These are phyloP conservation scores for Solanum rostratum DNA, from an alignment of 257 asterid species.

Conservation along the genomic window DNA sequence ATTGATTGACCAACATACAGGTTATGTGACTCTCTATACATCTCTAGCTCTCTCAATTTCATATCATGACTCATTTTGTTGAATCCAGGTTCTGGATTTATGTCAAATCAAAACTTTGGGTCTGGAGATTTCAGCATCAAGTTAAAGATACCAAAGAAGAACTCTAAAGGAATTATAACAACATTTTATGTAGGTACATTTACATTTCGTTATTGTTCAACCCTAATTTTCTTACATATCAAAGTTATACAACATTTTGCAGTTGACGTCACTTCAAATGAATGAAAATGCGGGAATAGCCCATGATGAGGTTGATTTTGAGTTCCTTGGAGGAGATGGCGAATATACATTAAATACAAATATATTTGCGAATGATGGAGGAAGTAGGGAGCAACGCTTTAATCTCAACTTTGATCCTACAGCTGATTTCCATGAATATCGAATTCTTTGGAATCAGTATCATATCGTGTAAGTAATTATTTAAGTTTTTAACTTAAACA, in stretches of 20 bases:
- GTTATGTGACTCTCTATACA: background rate
- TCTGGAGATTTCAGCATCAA: constrained; percentile 11
- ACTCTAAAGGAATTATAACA: constrained; percentile 7
- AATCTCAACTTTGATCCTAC: constrained; percentile 20
- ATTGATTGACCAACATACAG: constrained; percentile 2
- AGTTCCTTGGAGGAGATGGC: constrained; percentile 7
- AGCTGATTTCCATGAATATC: background rate
- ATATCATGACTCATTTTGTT: background rate
- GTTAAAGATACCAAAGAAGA: constrained; percentile 11
- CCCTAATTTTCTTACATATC: background rate
- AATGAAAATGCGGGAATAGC: background rate
- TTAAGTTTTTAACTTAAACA: background rate
- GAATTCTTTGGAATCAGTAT: constrained; percentile 14
- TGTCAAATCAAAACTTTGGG: constrained; percentile 8
- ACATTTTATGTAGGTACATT: constrained; percentile 10
- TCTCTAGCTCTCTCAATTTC: background rate
- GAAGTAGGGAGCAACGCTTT: constrained; percentile 16
- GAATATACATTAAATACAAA: constrained; percentile 7
- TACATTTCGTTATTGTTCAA: background rate
- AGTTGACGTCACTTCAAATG: background rate
- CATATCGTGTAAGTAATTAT: constrained; percentile 13
- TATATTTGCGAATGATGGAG: constrained; percentile 12
- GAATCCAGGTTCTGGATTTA: constrained; percentile 20
- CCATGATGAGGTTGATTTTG: constrained; percentile 24
- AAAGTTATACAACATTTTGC: background rate